These are phyloP conservation scores for Neospora caninum DNA, from an alignment of 169 alveolate species.

Conservation along the genomic window DNA sequence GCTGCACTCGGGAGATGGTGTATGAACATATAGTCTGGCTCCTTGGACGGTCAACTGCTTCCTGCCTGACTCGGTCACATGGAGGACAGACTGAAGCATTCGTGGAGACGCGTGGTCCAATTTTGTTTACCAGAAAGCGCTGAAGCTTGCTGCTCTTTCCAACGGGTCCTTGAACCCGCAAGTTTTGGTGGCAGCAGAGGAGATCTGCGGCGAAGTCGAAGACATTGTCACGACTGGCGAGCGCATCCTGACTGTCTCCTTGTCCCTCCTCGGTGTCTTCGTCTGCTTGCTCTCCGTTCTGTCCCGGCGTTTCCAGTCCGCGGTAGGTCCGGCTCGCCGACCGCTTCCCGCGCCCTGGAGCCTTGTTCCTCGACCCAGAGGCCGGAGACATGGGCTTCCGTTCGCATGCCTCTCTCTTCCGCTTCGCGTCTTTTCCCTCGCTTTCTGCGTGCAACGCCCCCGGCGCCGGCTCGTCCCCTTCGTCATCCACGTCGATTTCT, in stretches of 20 bases:
- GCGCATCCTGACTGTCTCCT: background rate
- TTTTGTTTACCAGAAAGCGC: constrained; percentile 35
- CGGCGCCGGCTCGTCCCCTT: background rate
- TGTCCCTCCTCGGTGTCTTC: constrained; percentile 11
- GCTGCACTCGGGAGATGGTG: no score
- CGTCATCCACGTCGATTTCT: background rate
- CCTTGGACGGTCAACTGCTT: no score
- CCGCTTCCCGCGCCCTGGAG: no score
- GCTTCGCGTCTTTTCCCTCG: background rate
- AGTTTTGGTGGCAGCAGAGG: constrained; percentile 53
- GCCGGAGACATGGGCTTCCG: no score
- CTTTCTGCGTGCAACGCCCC: background rate
- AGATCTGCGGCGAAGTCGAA: constrained; percentile 55
- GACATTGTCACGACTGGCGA: background rate
- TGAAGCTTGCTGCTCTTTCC: constrained; percentile 38
- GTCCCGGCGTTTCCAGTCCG: background rate
- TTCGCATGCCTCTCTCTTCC: background rate
- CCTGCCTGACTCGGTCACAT: no score
- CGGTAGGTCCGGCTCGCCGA: no score
- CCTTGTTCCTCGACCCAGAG: no score
- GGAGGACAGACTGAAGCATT: no score
- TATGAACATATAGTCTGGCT: no score
- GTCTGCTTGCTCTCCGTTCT: background rate
- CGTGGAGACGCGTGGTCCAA: no score
- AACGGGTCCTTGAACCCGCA: constrained; percentile 39